Evolutionary conservation across 495 filamentous ascomycete species (phyloP), one percentile per base, ranked within the genome.

Genomic region (Trichoderma virens): DNA sequence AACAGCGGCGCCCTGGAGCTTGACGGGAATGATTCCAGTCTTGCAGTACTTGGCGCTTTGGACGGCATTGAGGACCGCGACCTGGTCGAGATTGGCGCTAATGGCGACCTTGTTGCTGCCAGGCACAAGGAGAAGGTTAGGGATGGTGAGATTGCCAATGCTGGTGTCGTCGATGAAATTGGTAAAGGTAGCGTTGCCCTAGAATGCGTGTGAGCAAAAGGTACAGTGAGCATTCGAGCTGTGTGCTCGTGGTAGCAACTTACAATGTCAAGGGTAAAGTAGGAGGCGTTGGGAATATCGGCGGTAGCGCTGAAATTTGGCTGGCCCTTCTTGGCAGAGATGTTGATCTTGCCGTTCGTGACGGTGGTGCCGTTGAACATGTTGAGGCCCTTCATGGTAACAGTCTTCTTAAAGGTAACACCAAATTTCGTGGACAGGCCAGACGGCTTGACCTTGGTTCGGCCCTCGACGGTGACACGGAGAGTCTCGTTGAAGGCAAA

Each of bases 211-310:
- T 72, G 65, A 70, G 67, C 63, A 47, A 31, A 20, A 38, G 56
- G 16, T n/a, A 61, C 38, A 18, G 60, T 5, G 25, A 23, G 61
- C 45, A 18, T 13, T 38, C 66, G 20, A 5, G 11, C 4, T 34
- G 5, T 11, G 13, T 2, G 34, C 34, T 35, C 0, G 34, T 1
- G 34, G 34, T 35, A 35, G 34, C n/a, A 56, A 72, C 79, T 67
- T 79, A 89, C 87, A 73, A 91, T 79, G 23, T 78, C 72, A 59
- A 93, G 75, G 6, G 83, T 84, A 72, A 90, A 76, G 61, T 85
- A 73, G 3, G 88, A 86, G 5, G 82, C 83, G 70, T 93, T 93
- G 64, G 90, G 89, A 41, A 93, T 89, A 62, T 69, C 76, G 39
- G 84, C 81, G 4, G 75, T 81, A 67, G 84, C 90, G 35, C 80